phyloP scores from a whole-genome alignment of 495 filamentous ascomycete genomes.

The Viridothelium virens region DNA sequence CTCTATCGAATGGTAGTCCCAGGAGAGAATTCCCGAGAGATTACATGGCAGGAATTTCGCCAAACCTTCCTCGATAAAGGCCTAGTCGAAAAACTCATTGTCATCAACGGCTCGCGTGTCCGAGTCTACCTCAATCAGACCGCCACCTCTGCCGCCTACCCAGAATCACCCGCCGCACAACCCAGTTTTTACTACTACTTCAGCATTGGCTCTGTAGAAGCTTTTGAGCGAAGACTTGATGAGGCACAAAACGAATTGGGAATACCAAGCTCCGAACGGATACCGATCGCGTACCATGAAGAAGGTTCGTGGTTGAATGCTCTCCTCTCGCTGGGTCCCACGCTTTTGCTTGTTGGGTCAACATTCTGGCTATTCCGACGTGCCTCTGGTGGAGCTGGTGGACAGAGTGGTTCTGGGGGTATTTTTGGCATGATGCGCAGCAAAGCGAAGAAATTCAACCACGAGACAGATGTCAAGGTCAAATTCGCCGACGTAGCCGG shows the following conservation, averaged over 20 bases:
- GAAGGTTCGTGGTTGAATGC: constrained; percentile 59
- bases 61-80: constrained; percentile 92
- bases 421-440: constrained; percentile 95
- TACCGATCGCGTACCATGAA: constrained; percentile 79
- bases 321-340: constrained; percentile 73
- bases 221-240: constrained; percentile 81
- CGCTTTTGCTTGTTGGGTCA: constrained; percentile 71
- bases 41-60: constrained; percentile 95
- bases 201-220: constrained; percentile 87
- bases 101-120: constrained; percentile 65
- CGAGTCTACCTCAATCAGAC: constrained; percentile 79
- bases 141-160: constrained; percentile 66
- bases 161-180: constrained; percentile 66
- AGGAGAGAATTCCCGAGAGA: constrained; percentile 64
- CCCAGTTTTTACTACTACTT: constrained; percentile 81
- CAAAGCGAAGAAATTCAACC: constrained; percentile 91
- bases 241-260: constrained; percentile 77
- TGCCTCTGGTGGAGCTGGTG: constrained; percentile 55
- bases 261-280: constrained; percentile 75
- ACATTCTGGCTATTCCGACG: constrained; percentile 66
- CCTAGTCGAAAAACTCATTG: constrained; percentile 83
- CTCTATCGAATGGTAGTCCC: constrained; percentile 54
- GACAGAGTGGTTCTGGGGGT: constrained; percentile 63
- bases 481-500: constrained; percentile 96
- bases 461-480: constrained; percentile 89